Evolutionary conservation across 108 stramenopile genomes (phyloP).

Genomic region (Aurantiochytrium sp.): DNA sequence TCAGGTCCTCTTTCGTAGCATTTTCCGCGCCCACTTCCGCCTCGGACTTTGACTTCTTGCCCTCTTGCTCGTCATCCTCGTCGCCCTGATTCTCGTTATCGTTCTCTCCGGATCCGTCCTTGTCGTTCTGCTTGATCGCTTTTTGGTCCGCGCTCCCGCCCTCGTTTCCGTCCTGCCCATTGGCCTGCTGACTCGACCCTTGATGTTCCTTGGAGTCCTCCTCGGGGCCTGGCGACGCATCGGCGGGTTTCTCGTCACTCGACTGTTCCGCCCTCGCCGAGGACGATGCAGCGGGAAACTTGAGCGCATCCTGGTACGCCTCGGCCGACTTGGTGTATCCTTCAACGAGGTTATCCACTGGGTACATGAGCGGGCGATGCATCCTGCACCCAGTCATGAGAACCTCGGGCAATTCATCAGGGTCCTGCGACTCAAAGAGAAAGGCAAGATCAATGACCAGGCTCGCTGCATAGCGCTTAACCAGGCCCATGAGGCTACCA

Average conservation of each 20-base stretch:
- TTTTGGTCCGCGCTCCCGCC: not conserved
- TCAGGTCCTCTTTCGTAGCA: not conserved
- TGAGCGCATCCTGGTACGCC: not conserved
- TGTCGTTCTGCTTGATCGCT: not conserved
- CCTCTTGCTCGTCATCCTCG: not conserved
- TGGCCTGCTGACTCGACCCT: not conserved
- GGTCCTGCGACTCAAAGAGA: not conserved
- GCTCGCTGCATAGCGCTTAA: not conserved
- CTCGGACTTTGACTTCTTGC: not conserved
- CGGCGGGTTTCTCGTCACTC: not conserved
- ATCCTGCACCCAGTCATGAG: conserved; percentile 2
- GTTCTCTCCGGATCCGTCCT: not conserved
- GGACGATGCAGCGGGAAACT: not conserved
- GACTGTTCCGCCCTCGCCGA: not conserved
- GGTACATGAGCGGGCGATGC: conserved; percentile 19
- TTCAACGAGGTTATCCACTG: not conserved
- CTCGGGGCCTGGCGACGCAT: not conserved
- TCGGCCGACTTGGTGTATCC: not conserved
- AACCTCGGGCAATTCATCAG: not conserved
- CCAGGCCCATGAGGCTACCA: not conserved
- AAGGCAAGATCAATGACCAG: conserved; percentile 11
- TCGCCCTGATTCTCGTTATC: not conserved
- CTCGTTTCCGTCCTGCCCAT: not conserved
- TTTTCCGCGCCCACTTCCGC: not conserved
- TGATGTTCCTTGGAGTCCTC: not conserved